Conservation (phyloP, 2,329 filamentous ascomycete genomes). For the Ascochyta fabae region DNA sequence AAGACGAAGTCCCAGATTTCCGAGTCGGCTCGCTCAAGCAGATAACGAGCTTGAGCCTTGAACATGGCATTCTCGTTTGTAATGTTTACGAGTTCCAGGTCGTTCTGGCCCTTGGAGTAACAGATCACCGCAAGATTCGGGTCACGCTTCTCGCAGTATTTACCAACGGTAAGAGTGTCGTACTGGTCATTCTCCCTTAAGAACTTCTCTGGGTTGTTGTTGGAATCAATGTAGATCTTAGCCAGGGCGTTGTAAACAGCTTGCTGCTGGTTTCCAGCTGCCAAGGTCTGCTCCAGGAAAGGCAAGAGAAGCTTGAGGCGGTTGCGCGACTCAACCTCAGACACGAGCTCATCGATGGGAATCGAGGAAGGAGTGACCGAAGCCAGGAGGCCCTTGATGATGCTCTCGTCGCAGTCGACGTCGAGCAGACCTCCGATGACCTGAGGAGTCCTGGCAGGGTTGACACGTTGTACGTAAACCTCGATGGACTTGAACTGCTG, state of each 20-base stretch:
- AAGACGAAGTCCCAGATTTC: constrained; percentile 97
- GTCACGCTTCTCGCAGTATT: constrained; percentile 98
- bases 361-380: constrained; percentile 86
- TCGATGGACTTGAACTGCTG: constrained; percentile 99
- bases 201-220: constrained; percentile 98
- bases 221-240: constrained; percentile 99
- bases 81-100: constrained; percentile 94
- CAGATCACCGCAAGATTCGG: constrained; percentile 94
- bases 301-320: constrained; percentile 92
- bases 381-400: constrained; percentile 89
- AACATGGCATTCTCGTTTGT: constrained; percentile 99
- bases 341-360: constrained; percentile 91
- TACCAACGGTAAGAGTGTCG: constrained; percentile 88
- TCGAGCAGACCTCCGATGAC: constrained; percentile 93
- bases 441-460: constrained; percentile 86
- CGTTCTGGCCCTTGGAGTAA: constrained; percentile 96
- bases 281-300: constrained; percentile 91
- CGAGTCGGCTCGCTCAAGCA: constrained; percentile 84
- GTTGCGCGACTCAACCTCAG: constrained; percentile 94
- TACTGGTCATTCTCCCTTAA: constrained; percentile 97
- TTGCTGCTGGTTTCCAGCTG: constrained; percentile 91
- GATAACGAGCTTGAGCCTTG: constrained; percentile 93
- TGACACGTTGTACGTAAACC: constrained; percentile 96
- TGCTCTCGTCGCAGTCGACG: constrained; percentile 94
- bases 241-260: constrained; percentile 96